A percentile compares a stretch with the other conserved stretches of the same genome.
phyloP scores from a whole-genome alignment of 305 asterid species.

The Fraxinus velutina region DNA sequence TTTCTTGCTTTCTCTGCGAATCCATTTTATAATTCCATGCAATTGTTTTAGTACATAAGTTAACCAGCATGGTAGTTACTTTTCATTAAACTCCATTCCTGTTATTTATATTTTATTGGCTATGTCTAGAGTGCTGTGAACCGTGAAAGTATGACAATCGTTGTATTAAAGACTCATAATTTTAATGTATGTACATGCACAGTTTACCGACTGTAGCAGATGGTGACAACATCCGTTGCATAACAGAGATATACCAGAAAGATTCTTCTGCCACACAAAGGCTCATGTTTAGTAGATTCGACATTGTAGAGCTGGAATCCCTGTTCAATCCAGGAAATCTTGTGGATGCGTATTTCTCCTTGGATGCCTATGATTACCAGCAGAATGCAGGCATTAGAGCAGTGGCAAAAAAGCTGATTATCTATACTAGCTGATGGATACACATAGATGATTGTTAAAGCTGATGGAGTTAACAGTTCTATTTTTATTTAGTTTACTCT shows the following conservation, averaged over 20 bases:
- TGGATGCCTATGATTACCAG: slow-evolving; percentile 64
- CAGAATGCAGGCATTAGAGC: slow-evolving; percentile 81
- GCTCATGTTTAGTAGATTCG: slow-evolving; percentile 53
- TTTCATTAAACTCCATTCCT: not conserved
- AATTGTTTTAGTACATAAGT: not conserved
- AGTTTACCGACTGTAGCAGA: slow-evolving; percentile 63
- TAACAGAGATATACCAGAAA: slow-evolving; percentile 69
- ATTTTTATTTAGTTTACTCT: not conserved
- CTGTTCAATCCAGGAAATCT: slow-evolving; percentile 50
- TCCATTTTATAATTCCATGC: not conserved
- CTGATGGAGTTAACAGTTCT: not conserved
- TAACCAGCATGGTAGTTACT: not conserved
- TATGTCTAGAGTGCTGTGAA: not conserved
- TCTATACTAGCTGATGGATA: slow-evolving; percentile 39
- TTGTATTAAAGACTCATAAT: slow-evolving; percentile 13
- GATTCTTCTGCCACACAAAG: slow-evolving; percentile 50
- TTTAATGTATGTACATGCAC: slow-evolving; percentile 24
- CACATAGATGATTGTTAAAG: not conserved
- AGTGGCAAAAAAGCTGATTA: slow-evolving; percentile 61
- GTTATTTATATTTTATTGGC: not conserved
- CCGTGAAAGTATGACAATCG: not conserved
- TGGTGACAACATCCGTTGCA: slow-evolving; percentile 47
- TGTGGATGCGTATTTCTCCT: slow-evolving; percentile 68
- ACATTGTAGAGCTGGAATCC: slow-evolving; percentile 52
- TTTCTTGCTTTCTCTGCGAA: not conserved